These are phyloP conservation scores for Fusarium sp. DNA, from an alignment of 2,329 filamentous ascomycete genomes.

Conservation along the genomic window DNA sequence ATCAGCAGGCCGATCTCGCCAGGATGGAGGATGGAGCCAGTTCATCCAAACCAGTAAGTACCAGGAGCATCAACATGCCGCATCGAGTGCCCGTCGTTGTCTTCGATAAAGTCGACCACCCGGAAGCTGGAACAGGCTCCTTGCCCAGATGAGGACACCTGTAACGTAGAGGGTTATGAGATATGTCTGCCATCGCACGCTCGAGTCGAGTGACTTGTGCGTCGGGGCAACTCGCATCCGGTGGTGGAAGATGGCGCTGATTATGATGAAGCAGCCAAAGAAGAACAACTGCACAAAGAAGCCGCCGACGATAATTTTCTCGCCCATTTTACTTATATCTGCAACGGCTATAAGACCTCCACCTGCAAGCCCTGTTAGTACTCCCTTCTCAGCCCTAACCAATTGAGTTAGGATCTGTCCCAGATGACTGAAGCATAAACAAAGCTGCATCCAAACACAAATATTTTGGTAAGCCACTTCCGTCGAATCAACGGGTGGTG, in stretches of 20 bases:
- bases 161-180: conserved; percentile 48
- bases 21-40: conserved; percentile 49
- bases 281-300: conserved; percentile 68
- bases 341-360: conserved; percentile 45
- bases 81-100: conserved; percentile 53
- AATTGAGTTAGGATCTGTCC: neutral
- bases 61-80: conserved; percentile 53
- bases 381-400: neutral
- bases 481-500: conserved; percentile 57
- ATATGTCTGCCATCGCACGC: conserved; percentile 52
- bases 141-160: conserved; percentile 55
- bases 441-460: conserved; percentile 64
- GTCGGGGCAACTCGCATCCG: conserved; percentile 42
- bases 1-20: conserved; percentile 49
- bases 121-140: conserved; percentile 55
- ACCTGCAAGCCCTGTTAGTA: conserved; percentile 23
- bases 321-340: conserved; percentile 51
- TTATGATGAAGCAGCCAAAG: conserved; percentile 66
- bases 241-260: conserved; percentile 61
- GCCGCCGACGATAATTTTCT: conserved; percentile 65
- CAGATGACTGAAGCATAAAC: conserved; percentile 53
- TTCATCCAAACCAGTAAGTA: conserved; percentile 48
- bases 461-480: conserved; percentile 64
- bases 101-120: conserved; percentile 58
- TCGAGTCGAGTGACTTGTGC: conserved; percentile 12